phyloP scores from a whole-genome alignment of 2,329 filamentous ascomycete species.

The Verticillium zaregamsianum region DNA sequence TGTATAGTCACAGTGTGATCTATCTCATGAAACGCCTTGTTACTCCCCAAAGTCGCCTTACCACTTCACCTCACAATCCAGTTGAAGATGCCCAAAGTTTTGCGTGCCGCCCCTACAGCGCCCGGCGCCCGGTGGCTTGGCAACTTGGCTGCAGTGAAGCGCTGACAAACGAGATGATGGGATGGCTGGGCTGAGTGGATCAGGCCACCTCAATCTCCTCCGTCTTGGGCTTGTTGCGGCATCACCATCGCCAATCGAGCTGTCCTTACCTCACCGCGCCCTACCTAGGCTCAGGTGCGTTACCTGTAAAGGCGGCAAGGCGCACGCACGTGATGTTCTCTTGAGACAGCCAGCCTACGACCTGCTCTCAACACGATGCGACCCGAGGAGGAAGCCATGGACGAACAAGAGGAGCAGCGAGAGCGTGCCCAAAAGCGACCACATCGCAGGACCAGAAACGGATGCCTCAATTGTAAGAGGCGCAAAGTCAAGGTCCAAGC shows the following conservation, averaged over 20 bases:
- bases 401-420: background rate
- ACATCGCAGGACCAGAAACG: slow-evolving; percentile 15
- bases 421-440: background rate
- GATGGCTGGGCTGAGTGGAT: background rate
- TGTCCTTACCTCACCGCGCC: too few species aligned
- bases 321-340: background rate
- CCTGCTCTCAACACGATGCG: background rate
- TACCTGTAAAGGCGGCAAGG: too few species aligned
- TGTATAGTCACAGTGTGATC: too few species aligned
- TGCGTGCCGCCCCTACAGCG: too few species aligned
- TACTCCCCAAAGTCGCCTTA: background rate
- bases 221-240: background rate
- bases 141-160: background rate
- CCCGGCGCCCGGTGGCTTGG: background rate
- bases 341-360: background rate
- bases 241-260: background rate
- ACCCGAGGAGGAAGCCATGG: background rate
- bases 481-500: slow-evolving; percentile 23
- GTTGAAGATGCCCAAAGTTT: background rate
- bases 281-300: too few species aligned
- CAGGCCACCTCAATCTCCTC: background rate
- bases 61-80: background rate
- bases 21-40: too few species aligned
- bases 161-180: background rate
- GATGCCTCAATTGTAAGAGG: slow-evolving; percentile 26